phyloP scores from a whole-genome alignment of 2,329 filamentous ascomycete species.

The Drechmeria coniospora region DNA sequence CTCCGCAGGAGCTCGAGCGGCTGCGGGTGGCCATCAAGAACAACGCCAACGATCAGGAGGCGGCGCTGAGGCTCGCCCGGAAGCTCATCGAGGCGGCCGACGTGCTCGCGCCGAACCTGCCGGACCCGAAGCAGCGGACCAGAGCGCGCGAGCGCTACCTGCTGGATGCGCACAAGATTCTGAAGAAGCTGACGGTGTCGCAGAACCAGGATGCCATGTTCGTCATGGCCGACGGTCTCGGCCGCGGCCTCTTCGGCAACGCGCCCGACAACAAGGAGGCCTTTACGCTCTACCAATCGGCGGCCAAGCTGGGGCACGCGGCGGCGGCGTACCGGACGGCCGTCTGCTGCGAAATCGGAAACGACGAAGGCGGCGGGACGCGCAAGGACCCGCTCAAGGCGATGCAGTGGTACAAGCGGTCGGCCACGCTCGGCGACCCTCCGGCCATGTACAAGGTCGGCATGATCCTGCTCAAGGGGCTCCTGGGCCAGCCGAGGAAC shows the following conservation, averaged over 20 bases:
- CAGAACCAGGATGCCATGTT: conserved; percentile 85
- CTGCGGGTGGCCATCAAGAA: conserved; percentile 54
- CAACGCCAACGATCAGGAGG: conserved; percentile 56
- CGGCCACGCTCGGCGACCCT: conserved; percentile 76
- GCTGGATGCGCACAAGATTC: conserved; percentile 71
- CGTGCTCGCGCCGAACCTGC: conserved; percentile 48
- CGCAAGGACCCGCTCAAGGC: conserved; percentile 83
- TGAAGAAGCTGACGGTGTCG: conserved; percentile 68
- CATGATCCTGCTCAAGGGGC: conserved; percentile 85
- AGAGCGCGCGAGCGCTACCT: conserved; percentile 74
- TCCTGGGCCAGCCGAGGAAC: conserved; percentile 76
- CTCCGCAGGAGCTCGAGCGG: conserved; percentile 60
- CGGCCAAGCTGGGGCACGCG: conserved; percentile 76
- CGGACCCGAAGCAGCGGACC: conserved; percentile 55
- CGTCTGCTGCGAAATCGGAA: conserved; percentile 91
- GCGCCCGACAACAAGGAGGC: conserved; percentile 82
- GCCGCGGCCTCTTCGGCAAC: conserved; percentile 62
- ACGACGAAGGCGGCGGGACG: conserved; percentile 87
- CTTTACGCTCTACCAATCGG: conserved; percentile 83
- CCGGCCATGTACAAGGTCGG: conserved; percentile 98
- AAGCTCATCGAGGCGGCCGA: conserved; percentile 74
- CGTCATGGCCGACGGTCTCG: conserved; percentile 77
- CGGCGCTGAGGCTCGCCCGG: conserved; percentile 62
- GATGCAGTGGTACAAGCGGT: conserved; percentile 95
- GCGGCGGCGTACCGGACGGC: conserved; percentile 86